Conservation (phyloP, 2,329 filamentous ascomycete genomes). For the Penicillium sp. region DNA sequence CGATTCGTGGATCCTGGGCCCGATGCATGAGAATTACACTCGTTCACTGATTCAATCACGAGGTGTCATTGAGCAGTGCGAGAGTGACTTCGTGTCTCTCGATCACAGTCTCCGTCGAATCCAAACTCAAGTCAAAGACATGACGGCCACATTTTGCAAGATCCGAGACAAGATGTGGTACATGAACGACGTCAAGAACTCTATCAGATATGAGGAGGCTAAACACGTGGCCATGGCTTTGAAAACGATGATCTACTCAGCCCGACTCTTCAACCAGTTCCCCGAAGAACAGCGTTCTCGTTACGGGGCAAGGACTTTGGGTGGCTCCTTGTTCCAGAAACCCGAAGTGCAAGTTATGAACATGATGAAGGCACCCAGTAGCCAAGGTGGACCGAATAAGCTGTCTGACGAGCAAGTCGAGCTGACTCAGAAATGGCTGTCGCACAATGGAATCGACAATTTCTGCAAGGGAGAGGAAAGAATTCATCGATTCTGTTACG, state of each 20-base stretch:
- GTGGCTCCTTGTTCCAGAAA: slow-evolving; percentile 66
- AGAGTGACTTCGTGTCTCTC: slow-evolving; percentile 66
- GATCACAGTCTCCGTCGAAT: slow-evolving; percentile 78
- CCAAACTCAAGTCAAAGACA: slow-evolving; percentile 69
- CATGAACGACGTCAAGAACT: slow-evolving; percentile 87
- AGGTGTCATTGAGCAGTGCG: slow-evolving; percentile 36
- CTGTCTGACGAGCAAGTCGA: slow-evolving; percentile 93
- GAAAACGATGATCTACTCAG: slow-evolving; percentile 76
- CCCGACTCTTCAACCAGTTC: slow-evolving; percentile 24
- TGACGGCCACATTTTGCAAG: slow-evolving; percentile 70
- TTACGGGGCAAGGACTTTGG: slow-evolving; percentile 47
- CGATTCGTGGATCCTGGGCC: slow-evolving; percentile 70
- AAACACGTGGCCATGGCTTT: slow-evolving; percentile 81
- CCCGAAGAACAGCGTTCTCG: slow-evolving; percentile 39
- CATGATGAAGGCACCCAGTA: slow-evolving; percentile 74
- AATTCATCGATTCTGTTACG: slow-evolving; percentile 89
- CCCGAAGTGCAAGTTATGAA: slow-evolving; percentile 84
- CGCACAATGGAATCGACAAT: slow-evolving; percentile 78
- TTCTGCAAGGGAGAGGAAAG: slow-evolving; percentile 93
- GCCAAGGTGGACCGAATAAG: slow-evolving; percentile 89
- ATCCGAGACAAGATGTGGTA: slow-evolving; percentile 99
- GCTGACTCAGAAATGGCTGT: slow-evolving; percentile 77
- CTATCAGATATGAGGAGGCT: slow-evolving; percentile 81
- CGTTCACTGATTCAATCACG: slow-evolving; percentile 34
- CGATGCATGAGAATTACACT: slow-evolving; percentile 61